Conservation (phyloP, 495 filamentous ascomycete species). For the Aspergillus affinis region DNA sequence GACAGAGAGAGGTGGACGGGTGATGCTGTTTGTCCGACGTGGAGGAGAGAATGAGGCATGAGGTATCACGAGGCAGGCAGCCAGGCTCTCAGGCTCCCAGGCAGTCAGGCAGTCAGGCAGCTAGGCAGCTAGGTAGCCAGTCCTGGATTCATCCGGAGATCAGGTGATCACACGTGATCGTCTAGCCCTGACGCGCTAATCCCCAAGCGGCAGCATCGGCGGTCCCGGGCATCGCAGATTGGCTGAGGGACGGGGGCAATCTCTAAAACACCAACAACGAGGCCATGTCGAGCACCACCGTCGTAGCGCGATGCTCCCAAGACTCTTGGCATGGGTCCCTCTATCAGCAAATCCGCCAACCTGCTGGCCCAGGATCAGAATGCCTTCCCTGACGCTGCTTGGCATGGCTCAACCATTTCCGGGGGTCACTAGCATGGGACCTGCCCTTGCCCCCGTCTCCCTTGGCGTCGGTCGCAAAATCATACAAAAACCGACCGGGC, state of each 20-base stretch:
- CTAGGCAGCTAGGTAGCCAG: too few species aligned
- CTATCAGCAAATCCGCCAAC: too few species aligned
- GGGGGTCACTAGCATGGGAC: background rate
- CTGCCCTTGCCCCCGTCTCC: background rate
- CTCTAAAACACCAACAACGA: background rate
- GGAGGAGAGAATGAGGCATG: background rate
- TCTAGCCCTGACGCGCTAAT: too few species aligned
- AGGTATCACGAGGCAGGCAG: background rate
- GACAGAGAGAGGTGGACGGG: too few species aligned
- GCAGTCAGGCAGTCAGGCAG: background rate
- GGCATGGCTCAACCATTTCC: background rate
- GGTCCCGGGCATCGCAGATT: too few species aligned
- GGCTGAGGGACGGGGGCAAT: too few species aligned
- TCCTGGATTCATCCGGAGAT: too few species aligned
- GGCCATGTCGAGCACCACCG: background rate
- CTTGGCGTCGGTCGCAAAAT: background rate
- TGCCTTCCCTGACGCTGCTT: background rate
- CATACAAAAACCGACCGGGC: background rate
- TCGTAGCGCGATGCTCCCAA: background rate
- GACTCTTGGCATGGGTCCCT: background rate
- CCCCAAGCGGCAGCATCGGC: too few species aligned
- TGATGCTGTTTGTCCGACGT: too few species aligned
- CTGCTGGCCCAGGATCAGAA: background rate
- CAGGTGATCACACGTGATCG: too few species aligned
- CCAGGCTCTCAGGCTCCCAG: background rate